These are phyloP conservation scores for Phytophthora crassamura DNA, from an alignment of 352 stramenopile genomes.

Conservation along the genomic window DNA sequence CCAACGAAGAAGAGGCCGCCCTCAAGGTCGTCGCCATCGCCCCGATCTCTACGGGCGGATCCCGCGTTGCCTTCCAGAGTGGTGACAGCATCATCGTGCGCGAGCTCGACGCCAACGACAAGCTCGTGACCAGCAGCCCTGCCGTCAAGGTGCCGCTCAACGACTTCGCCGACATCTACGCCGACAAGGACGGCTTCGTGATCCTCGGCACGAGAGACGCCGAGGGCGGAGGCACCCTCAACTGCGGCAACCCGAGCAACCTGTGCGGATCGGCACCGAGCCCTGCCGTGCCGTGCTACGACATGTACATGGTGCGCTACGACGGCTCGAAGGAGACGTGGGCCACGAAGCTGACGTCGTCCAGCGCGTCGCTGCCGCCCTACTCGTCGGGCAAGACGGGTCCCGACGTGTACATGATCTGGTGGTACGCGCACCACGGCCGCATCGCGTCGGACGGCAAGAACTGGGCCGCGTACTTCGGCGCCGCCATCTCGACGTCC, in stretches of 20 bases:
- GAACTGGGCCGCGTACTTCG: constrained; percentile 74
- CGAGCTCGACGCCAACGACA: constrained; percentile 31
- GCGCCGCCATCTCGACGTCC: constrained; percentile 59
- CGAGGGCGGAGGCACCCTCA: no score
- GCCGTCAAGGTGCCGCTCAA: constrained; percentile 36
- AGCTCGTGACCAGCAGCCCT: constrained; percentile 39
- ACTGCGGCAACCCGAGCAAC: constrained; percentile 57
- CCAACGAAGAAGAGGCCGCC: constrained; percentile 16
- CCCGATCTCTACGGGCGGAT: constrained; percentile 3
- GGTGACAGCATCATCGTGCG: no score
- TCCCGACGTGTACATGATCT: constrained; percentile 80
- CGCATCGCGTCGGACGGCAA: constrained; percentile 63
- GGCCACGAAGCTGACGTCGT: constrained; percentile 62
- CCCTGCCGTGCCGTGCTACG: constrained; percentile 50
- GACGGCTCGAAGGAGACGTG: constrained; percentile 52
- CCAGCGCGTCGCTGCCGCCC: no score
- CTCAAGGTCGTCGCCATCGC: constrained; percentile 22
- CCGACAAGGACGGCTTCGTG: constrained; percentile 57
- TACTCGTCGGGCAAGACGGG: no score
- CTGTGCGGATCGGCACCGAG: constrained; percentile 45
- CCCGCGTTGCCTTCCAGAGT: no score
- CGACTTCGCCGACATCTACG: constrained; percentile 61
- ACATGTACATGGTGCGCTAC: constrained; percentile 63
- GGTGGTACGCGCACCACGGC: constrained; percentile 74
- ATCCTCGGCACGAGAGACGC: constrained; percentile 50